A percentile compares a stretch with the other conserved stretches of the same genome.
phyloP scores from a whole-genome alignment of 441 rosid genomes.

The Arabidopsis hybrid region DNA sequence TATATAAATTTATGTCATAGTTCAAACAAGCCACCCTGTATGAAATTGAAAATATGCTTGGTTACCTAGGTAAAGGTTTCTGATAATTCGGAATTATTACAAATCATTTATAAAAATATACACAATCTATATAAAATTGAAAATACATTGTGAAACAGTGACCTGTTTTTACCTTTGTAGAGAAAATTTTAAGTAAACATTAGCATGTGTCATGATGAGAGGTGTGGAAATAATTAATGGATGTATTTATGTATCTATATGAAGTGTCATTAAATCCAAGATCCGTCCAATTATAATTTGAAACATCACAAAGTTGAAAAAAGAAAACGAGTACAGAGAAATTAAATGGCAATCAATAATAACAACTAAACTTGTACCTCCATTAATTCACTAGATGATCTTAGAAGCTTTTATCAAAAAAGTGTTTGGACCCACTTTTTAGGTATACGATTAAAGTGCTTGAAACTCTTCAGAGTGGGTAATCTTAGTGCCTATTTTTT shows the following conservation, averaged over 20 bases:
- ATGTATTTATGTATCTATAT: background rate
- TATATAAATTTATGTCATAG: background rate
- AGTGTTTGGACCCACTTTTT: constrained; percentile 6
- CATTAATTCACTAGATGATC: background rate
- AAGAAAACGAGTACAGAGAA: background rate
- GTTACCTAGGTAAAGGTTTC: background rate
- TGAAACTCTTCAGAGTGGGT: background rate
- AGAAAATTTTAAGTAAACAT: background rate
- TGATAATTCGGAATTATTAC: background rate
- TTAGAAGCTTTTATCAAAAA: background rate
- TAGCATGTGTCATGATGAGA: background rate
- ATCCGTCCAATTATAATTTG: background rate
- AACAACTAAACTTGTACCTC: background rate
- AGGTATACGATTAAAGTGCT: constrained; percentile 12
- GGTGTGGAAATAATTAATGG: background rate
- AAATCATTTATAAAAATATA: background rate
- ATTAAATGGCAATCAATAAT: background rate
- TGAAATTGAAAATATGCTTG: background rate
- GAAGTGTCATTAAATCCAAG: background rate
- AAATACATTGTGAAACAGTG: background rate
- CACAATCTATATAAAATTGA: background rate
- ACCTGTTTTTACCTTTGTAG: background rate
- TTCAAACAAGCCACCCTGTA: background rate
- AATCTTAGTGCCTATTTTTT: constrained; percentile 1
- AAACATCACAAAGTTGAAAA: background rate